Evolutionary conservation across 1,139 yeast genomes (phyloP).

Genomic region (Candida labiduridarum): DNA sequence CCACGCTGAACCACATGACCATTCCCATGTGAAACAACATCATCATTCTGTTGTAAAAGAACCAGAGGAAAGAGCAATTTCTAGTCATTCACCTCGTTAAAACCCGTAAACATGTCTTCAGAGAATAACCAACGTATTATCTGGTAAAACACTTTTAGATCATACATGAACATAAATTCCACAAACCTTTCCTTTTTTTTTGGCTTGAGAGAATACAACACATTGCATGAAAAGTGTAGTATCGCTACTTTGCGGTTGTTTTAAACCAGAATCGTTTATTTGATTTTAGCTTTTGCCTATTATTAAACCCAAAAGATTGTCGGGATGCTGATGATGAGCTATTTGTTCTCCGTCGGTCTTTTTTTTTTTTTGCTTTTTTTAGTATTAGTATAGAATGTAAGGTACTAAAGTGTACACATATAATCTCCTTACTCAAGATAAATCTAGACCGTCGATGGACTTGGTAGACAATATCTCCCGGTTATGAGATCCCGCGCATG

Average conservation of each 20-base stretch:
- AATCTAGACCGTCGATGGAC: slow-evolving; percentile 1
- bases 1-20: background rate
- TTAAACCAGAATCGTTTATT: background rate
- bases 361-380: background rate
- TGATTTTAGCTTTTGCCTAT: background rate
- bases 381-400: slow-evolving; percentile 1
- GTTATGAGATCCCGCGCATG: background rate
- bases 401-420: background rate
- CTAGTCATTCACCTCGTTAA: background rate
- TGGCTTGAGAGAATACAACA: background rate
- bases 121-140: background rate
- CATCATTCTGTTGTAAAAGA: background rate
- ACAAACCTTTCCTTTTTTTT: background rate
- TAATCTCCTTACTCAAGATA: background rate
- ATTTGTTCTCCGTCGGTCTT: background rate
- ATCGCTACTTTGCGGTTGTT: background rate
- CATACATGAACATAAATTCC: background rate
- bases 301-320: background rate
- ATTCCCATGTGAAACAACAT: background rate
- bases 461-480: background rate
- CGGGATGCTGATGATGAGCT: background rate
- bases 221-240: background rate
- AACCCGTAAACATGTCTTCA: background rate
- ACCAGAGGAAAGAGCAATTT: background rate
- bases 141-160: background rate